phyloP scores from a whole-genome alignment of 768 basidiomycete genomes.

The Filobasidium floriforme region DNA sequence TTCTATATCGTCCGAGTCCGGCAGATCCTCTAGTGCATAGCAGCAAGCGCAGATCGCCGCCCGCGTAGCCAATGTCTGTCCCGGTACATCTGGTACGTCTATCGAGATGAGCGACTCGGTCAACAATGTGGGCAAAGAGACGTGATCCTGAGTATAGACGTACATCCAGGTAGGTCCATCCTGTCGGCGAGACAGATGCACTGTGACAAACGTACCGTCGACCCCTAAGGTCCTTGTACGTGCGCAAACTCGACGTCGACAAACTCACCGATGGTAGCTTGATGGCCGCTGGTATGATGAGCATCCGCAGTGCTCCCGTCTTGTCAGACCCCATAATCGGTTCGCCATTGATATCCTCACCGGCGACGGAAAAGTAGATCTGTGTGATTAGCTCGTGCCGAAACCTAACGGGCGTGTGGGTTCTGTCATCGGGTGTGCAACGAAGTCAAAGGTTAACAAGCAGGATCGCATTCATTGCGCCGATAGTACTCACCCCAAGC shows the following conservation, averaged over 20 bases:
- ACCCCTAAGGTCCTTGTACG: too few species aligned
- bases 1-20: too few species aligned
- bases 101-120: not conserved
- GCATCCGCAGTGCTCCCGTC: conserved; percentile 13
- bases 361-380: conserved; percentile 12
- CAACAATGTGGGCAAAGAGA: not conserved
- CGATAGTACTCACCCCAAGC: not conserved
- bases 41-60: not conserved
- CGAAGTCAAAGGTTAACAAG: not conserved
- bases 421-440: not conserved
- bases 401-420: conserved; percentile 11
- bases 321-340: not conserved
- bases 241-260: not conserved
- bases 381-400: conserved; percentile 12
- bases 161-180: conserved; percentile 15
- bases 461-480: not conserved
- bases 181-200: conserved; percentile 14
- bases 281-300: conserved; percentile 5
- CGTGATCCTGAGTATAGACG: not conserved
- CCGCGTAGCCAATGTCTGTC: not conserved
- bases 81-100: not conserved
- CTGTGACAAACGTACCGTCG: not conserved
- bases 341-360: conserved; percentile 4
- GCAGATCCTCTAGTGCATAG: not conserved
- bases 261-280: conserved; percentile 10